Evolutionary conservation across 306 rosid genomes (phyloP).

Genomic region (Vigna nakashimae): DNA sequence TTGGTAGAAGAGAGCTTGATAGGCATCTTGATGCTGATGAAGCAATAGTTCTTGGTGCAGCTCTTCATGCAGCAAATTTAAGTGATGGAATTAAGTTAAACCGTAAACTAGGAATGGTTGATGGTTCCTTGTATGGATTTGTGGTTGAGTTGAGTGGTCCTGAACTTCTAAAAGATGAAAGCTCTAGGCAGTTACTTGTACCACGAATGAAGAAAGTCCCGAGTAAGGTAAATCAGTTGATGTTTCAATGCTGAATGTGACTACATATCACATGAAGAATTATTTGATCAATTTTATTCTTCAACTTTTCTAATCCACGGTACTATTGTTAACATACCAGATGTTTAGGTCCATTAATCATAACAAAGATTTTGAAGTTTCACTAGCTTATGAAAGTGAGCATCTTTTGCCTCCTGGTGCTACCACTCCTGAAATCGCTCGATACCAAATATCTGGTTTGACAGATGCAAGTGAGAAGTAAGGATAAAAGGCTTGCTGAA

Average conservation of each 20-base stretch:
- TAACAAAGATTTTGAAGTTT: slow-evolving; percentile 87
- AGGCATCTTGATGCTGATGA: slow-evolving; percentile 99
- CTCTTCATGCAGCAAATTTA: slow-evolving; percentile 92
- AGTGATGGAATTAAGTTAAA: slow-evolving; percentile 98
- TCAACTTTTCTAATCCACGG: slow-evolving; percentile 37
- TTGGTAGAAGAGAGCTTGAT: slow-evolving; percentile 91
- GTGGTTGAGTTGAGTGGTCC: slow-evolving; percentile 82
- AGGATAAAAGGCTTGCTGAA: slow-evolving; percentile 47
- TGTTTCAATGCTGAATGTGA: slow-evolving; percentile 42
- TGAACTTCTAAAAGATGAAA: slow-evolving; percentile 75
- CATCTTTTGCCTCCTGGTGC: slow-evolving; percentile 84
- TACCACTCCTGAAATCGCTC: slow-evolving; percentile 67
- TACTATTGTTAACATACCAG: slow-evolving; percentile 53
- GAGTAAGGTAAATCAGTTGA: slow-evolving; percentile 69
- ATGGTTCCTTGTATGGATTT: slow-evolving; percentile 90
- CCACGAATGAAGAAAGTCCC: slow-evolving; percentile 91
- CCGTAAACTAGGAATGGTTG: slow-evolving; percentile 97
- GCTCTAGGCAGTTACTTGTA: slow-evolving; percentile 80
- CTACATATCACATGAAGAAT: slow-evolving; percentile 33
- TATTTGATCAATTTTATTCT: slow-evolving; percentile 26
- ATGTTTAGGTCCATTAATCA: slow-evolving; percentile 84
- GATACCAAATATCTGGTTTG: slow-evolving; percentile 80
- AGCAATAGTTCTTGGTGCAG: slow-evolving; percentile 92
- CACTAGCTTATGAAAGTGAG: slow-evolving; percentile 84
- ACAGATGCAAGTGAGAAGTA: slow-evolving; percentile 86